Conservation (phyloP, 768 basidiomycete genomes). For the Trametes cinnabarina region DNA sequence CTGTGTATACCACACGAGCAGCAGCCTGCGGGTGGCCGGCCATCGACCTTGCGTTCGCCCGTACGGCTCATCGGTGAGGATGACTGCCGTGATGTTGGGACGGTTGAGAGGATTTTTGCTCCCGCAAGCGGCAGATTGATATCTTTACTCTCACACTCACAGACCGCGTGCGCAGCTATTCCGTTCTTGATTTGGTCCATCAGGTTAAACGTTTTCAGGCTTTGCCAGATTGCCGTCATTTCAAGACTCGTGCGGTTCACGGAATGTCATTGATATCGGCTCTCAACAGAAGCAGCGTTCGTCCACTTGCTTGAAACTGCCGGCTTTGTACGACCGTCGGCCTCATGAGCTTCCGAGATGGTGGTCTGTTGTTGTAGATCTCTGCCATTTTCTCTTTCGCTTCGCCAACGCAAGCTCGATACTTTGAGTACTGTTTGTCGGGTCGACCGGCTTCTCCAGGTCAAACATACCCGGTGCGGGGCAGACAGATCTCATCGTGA, state of each 20-base stretch:
- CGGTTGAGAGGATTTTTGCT: neutral
- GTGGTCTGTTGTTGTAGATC: too few relatives aligned
- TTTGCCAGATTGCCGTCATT: too few relatives aligned
- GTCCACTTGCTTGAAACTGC: too few relatives aligned
- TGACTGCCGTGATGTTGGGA: neutral
- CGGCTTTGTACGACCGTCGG: too few relatives aligned
- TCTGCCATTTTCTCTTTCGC: neutral
- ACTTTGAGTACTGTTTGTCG: too few relatives aligned
- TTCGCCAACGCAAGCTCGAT: neutral
- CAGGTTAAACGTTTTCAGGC: neutral
- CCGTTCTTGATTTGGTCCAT: neutral
- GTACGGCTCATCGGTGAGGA: neutral
- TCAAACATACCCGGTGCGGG: neutral
- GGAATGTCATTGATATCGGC: too few relatives aligned
- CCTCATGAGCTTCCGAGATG: too few relatives aligned
- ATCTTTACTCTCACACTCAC: neutral
- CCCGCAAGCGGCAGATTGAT: neutral
- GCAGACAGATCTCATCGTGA: constrained; percentile 2
- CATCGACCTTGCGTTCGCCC: neutral
- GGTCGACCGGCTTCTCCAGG: neutral
- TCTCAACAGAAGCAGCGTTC: too few relatives aligned
- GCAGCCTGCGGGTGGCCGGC: too few relatives aligned
- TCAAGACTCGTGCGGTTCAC: too few relatives aligned
- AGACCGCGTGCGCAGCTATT: neutral
- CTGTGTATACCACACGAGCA: too few relatives aligned